A percentile compares a stretch with the other conserved stretches of the same genome.
These are phyloP conservation scores for Fomitopsis serialis DNA, from an alignment of 768 basidiomycete genomes.

Conservation along the genomic window DNA sequence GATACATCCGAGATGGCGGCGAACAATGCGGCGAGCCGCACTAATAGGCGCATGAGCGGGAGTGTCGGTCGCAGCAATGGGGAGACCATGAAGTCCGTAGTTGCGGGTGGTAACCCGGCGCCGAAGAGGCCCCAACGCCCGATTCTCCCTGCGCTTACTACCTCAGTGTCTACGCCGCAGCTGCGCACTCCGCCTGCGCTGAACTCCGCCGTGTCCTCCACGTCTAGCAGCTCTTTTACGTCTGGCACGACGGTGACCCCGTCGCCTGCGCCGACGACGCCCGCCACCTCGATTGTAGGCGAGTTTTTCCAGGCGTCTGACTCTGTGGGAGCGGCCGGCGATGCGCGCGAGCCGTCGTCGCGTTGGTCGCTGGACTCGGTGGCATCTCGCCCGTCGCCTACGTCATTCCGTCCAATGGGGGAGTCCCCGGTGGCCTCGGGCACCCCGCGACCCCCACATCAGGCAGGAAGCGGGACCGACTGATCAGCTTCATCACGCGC, in stretches of 20 bases:
- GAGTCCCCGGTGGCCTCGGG: neutral
- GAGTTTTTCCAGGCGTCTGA: neutral
- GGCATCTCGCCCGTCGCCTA: constrained; percentile 10
- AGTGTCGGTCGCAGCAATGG: constrained; percentile 7
- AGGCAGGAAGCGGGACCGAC: constrained; percentile 19
- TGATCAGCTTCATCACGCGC: constrained; percentile 25
- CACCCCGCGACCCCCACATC: neutral
- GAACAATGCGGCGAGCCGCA: neutral
- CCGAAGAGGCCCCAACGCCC: constrained; percentile 16
- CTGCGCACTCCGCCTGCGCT: constrained; percentile 19
- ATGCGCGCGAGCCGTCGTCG: constrained; percentile 14
- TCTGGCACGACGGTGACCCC: neutral
- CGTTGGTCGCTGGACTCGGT: constrained; percentile 25
- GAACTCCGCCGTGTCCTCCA: constrained; percentile 16
- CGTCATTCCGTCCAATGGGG: neutral
- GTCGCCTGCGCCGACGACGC: constrained; percentile 5
- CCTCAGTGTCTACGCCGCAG: constrained; percentile 20
- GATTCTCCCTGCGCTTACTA: constrained; percentile 16
- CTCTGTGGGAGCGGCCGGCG: neutral
- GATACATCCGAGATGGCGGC: neutral
- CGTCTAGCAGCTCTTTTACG: neutral
- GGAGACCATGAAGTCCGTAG: constrained; percentile 2
- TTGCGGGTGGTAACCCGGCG: constrained; percentile 7
- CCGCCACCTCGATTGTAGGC: constrained; percentile 4
- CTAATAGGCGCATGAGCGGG: neutral